Evolutionary conservation across 2,329 filamentous ascomycete species (phyloP).

Genomic region (Colletotrichum acutatum): DNA sequence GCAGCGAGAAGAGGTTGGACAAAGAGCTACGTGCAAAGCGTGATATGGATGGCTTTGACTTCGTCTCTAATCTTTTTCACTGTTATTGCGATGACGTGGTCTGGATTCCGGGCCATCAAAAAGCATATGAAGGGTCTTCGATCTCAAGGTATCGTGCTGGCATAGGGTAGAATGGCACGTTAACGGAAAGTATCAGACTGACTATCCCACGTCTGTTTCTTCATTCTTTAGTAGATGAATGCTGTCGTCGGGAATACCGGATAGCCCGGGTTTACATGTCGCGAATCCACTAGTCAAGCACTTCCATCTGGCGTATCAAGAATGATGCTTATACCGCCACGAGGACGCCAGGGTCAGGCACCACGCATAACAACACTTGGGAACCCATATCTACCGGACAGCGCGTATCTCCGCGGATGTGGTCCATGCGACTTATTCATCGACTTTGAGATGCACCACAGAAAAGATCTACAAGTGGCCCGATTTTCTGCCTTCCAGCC

Average conservation of each 20-base stretch:
- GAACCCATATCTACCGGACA: background rate
- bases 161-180: background rate
- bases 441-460: background rate
- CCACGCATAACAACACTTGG: background rate
- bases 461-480: background rate
- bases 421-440: background rate
- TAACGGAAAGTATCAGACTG: background rate
- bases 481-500: background rate
- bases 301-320: background rate
- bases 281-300: background rate
- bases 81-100: background rate
- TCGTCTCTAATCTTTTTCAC: background rate
- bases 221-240: background rate
- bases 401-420: background rate
- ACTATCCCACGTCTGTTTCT: background rate
- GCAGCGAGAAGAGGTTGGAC: constrained; percentile 2
- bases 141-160: background rate
- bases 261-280: background rate
- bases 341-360: background rate
- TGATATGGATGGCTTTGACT: background rate
- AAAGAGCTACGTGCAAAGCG: background rate
- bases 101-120: background rate
- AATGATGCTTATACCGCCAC: background rate
- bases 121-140: background rate
- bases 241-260: background rate